Evolutionary conservation across 2,329 filamentous ascomycete species (phyloP), one percentile per base, ranked within the genome.

Genomic region (Annulohypoxylon truncatum): DNA sequence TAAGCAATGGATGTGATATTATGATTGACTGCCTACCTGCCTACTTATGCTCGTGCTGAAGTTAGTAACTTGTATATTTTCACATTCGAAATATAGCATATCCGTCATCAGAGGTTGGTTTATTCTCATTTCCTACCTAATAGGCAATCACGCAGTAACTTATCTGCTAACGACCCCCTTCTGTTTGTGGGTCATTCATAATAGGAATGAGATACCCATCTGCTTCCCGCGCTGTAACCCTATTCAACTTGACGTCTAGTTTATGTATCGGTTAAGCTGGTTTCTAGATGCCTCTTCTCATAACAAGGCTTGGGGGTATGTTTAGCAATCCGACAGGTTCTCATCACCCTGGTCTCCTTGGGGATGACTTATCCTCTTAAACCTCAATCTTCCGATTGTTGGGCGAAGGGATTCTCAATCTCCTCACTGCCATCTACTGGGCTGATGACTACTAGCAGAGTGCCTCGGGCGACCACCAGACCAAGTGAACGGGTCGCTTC

Each of bases 391-490:
- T 93, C 90, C 50, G 93, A 90, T 22, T 86, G 84, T 75, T 93
- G 89, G 56, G 92, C 83, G 76, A 98, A 99, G 0, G 96, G 96
- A 79, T 99, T 99, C 74, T 92, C 88, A 74, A 99, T 99, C 80
- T 95, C 91, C 81, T 98, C 94, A 81, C 93, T 97, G 60, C 96
- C 96, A 76, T 98, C 94, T 55, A 96, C 87, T 3, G 96, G 96
- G 68, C 93, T 96, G 77, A 99, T 93, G 67, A 97, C 87, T 38
- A 97, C 95, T 59, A 99, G 89, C 48, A 99, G 84, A 6, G 96
- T 98, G 66, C 96, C 96, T 71, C 96, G 89, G 40, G 93, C 95
- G 55, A 97, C 96, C 18, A 97, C 90, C 51, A 97, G 86, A 55
- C 94, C 94, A 18, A 97, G 89, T 15, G 91, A 87, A 70, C 94